Evolutionary conservation across 768 basidiomycete genomes (phyloP).

Genomic region (Crucibulum laeve): DNA sequence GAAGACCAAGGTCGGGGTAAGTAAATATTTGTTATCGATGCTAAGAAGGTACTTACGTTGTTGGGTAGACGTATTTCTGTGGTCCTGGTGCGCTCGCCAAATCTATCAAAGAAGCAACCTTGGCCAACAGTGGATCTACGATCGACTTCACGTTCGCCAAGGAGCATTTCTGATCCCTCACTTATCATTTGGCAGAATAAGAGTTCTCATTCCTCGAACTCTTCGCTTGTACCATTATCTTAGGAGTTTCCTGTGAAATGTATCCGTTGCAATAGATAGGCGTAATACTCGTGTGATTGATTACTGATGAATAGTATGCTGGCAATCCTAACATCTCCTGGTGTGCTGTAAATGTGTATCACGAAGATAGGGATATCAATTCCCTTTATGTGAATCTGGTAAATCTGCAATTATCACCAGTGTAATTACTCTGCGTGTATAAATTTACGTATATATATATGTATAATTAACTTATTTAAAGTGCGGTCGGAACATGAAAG

Average conservation of each 20-base stretch:
- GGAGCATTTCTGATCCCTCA: conserved; percentile 26
- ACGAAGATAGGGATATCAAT: no score
- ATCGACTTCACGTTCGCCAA: conserved; percentile 83
- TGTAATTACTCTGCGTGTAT: no score
- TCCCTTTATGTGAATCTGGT: no score
- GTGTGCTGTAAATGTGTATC: no score
- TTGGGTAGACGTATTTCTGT: conserved; percentile 78
- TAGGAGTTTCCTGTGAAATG: neutral
- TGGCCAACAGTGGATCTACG: conserved; percentile 44
- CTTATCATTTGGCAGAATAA: conserved; percentile 4
- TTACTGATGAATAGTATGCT: no score
- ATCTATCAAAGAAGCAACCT: conserved; percentile 68
- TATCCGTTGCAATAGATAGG: neutral
- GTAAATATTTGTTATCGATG: conserved; percentile 19
- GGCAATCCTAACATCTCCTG: no score
- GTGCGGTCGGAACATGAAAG: no score
- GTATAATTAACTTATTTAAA: neutral
- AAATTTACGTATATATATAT: neutral
- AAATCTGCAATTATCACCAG: no score
- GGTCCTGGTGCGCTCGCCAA: conserved; percentile 76
- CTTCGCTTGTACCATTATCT: no score
- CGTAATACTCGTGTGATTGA: no score
- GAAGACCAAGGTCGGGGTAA: conserved; percentile 79
- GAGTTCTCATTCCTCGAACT: conserved; percentile 3
- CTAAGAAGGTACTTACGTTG: conserved; percentile 3